Evolutionary conservation across 768 basidiomycete genomes (phyloP), one percentile per base, ranked within the genome.

Genomic region (Tephrocybe sp.): DNA sequence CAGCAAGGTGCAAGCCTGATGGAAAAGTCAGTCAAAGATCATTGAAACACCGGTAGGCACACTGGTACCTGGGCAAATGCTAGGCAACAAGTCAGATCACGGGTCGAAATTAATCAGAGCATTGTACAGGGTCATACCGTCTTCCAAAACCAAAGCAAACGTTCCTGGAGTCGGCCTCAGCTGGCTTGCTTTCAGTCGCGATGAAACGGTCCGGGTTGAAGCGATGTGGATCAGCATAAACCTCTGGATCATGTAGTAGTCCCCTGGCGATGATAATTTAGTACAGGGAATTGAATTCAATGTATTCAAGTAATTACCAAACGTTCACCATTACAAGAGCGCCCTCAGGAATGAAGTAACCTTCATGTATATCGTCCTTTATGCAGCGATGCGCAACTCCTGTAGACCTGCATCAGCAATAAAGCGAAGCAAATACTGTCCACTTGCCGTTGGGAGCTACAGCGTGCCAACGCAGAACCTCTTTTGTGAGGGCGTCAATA

Each of bases 61-160:
- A 31, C n/a, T 34, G 19, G 44, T 66, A 76, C 78, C 78, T 64
- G 79, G 78, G 52, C 77, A 78, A 41, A 72, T 75, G 42, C 78
- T 78, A 42, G 27, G 39, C 39, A 39, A 34, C 30, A 43, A 34
- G 6, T 34, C 37, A 51, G 60, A 49, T 27, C 37, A 47, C 12
- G 6, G 13, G 32, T 28, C 43, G 36, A 21, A 45, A 28, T 9
- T 9, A 31, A 45, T 52, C 40, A 37, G 39, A 37, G 21, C n/a
- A n/a, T n/a, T n/a, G n/a, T n/a, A n/a, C n/a, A n/a, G 24, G 24
- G 26, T 9, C 75, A 52, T 51, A 76, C 77, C 86, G 77, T 66
- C 86, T 71, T 40, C 86, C 86, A 59, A 86, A 89, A 6, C 86
- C 86, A 65, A 87, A 89, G 57, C 79, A 83, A 39, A 83, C 61